phyloP scores from a whole-genome alignment of 1,139 yeast species.

The Diutina sp. region DNA sequence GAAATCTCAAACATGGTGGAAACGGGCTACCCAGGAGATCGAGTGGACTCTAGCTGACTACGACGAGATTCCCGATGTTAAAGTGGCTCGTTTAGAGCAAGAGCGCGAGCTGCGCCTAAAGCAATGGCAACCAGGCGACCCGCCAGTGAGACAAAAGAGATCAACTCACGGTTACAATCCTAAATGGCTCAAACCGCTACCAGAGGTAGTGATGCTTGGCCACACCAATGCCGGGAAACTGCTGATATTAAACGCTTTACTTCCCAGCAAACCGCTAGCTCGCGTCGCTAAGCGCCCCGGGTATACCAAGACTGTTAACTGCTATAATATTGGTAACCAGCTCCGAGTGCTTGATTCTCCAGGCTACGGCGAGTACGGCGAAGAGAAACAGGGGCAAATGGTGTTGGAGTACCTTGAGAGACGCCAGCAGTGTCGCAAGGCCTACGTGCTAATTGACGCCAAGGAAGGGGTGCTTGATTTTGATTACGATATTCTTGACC shows the following conservation, averaged over 20 bases:
- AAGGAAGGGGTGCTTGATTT: conserved; percentile 41
- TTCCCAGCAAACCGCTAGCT: conserved; percentile 27
- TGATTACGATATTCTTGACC: conserved; percentile 41
- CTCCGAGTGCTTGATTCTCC: conserved; percentile 71
- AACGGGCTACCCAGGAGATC: conserved; percentile 9
- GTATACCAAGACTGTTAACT: conserved; percentile 64
- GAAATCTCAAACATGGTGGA: neutral
- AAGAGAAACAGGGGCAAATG: conserved; percentile 52
- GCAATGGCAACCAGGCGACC: conserved; percentile 9
- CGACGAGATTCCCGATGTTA: conserved; percentile 5
- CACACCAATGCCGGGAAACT: conserved; percentile 82
- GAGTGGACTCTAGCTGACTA: conserved; percentile 52
- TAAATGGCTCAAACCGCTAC: conserved; percentile 21
- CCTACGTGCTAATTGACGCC: conserved; percentile 51
- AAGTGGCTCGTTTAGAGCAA: neutral
- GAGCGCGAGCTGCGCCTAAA: conserved; percentile 4
- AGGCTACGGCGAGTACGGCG: conserved; percentile 67
- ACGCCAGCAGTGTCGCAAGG: conserved; percentile 41
- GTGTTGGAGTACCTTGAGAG: conserved; percentile 47
- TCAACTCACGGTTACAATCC: conserved; percentile 20
- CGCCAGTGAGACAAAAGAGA: conserved; percentile 7
- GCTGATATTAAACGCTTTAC: conserved; percentile 48
- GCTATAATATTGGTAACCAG: conserved; percentile 52
- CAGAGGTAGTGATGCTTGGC: conserved; percentile 67
- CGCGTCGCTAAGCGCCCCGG: conserved; percentile 54